Evolutionary conservation across 306 rosid genomes (phyloP), one percentile per base, ranked within the genome.

Genomic region (Purshia tridentata): DNA sequence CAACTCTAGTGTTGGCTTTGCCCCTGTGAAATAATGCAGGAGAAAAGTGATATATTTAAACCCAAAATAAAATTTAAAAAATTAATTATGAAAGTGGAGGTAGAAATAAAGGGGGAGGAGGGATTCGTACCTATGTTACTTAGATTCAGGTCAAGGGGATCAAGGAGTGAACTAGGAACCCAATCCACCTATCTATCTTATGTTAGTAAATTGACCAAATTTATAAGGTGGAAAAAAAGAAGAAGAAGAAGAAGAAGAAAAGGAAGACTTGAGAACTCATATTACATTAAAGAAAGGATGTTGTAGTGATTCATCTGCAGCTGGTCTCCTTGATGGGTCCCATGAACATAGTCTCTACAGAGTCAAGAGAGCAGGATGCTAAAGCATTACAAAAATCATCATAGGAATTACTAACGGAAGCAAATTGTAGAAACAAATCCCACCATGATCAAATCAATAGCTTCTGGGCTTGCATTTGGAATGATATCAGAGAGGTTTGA

Each of bases 141-240:
- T 84, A 91, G 87, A 86, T 87, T 89, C 80, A 87, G 81, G 85
- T 91, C 97, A 76, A 91, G 92, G 49, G 97, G 89, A 82, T 89
- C 95, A 59, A 67, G 55, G 55, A 76, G 87, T 68, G 89, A 77
- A 83, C 52, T 72, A 77, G 89, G 90, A 84, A 87, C 69, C 89
- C 94, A 73, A 76, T 70, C 76, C 79, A 82, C 92, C 97, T 91
- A 78, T 76, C 13, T 61, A 70, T 79, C 65, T 72, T 41, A 79
- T 69, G 63, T 85, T 60, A 79, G 80, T 72, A 69, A 70, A 75
- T 55, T 77, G 78, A 67, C 41, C 41, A 15, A 23, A 63, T 68
- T 69, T 68, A 77, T 65, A 72, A 57, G 73, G 52, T 65, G 63
- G 69, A 40, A 53, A 12, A 58, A 11, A 53, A 41, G 0, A n/a